Evolutionary conservation across 2,329 filamentous ascomycete species (phyloP).

Genomic region (Stromatinia cepivora): DNA sequence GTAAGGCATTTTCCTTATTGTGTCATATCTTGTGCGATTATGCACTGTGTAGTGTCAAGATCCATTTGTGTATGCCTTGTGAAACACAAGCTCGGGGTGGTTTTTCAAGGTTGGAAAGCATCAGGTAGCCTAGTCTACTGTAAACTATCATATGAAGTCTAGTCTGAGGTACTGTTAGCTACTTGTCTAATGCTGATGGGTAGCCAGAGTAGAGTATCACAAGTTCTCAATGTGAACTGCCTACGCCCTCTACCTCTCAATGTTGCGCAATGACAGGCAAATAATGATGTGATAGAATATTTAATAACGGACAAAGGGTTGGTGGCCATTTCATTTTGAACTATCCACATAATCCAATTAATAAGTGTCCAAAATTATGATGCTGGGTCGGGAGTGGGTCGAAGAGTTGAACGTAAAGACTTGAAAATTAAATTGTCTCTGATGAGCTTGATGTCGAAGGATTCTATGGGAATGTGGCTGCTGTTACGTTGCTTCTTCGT

Average conservation of each 20-base stretch:
- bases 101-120: neutral
- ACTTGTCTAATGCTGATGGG: neutral
- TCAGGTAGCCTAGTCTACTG: neutral
- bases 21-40: neutral
- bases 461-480: neutral
- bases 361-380: neutral
- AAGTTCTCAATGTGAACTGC: neutral
- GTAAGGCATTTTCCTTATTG: neutral
- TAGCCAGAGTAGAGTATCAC: no score
- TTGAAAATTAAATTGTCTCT: neutral
- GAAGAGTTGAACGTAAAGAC: neutral
- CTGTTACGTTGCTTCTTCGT: neutral
- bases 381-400: neutral
- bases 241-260: neutral
- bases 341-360: neutral
- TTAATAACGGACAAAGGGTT: neutral
- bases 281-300: neutral
- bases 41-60: neutral
- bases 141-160: neutral
- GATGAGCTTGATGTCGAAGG: neutral
- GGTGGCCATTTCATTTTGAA: neutral
- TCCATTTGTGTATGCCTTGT: neutral
- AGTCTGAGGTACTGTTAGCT: slow-evolving; percentile 1
- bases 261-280: neutral
- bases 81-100: neutral